Evolutionary conservation across 306 rosid species (phyloP).

Genomic region (Carpinus viminea): DNA sequence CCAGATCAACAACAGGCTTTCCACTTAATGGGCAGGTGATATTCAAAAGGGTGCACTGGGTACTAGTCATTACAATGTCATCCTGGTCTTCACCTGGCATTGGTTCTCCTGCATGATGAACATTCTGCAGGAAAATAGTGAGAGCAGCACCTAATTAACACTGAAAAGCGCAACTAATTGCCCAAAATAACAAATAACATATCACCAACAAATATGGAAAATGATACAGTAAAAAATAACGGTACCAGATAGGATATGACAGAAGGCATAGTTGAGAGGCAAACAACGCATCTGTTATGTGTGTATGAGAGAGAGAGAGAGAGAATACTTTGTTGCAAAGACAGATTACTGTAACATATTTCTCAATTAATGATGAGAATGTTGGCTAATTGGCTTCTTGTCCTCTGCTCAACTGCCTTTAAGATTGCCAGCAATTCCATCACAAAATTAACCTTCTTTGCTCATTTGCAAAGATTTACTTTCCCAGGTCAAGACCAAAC

Average conservation of each 20-base stretch:
- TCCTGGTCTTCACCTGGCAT: conserved; percentile 97
- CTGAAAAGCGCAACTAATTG: neutral
- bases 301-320: neutral
- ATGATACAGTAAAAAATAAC: neutral
- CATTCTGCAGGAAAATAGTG: conserved; percentile 61
- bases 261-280: neutral
- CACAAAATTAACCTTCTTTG: neutral
- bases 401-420: neutral
- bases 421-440: neutral
- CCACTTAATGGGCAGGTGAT: conserved; percentile 77
- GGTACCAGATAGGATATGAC: neutral
- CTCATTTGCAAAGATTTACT: neutral
- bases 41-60: conserved; percentile 69
- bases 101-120: conserved; percentile 84
- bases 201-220: neutral
- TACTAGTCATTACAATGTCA: conserved; percentile 86
- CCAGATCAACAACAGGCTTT: conserved; percentile 69
- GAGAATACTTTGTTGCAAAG: neutral
- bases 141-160: conserved; percentile 2
- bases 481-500: neutral
- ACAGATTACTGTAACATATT: neutral
- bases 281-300: neutral
- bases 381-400: neutral
- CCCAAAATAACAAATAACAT: neutral
- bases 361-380: neutral